Base-by-base conservation (phyloP, 306 rosid species). In the Senna siamea region DNA sequence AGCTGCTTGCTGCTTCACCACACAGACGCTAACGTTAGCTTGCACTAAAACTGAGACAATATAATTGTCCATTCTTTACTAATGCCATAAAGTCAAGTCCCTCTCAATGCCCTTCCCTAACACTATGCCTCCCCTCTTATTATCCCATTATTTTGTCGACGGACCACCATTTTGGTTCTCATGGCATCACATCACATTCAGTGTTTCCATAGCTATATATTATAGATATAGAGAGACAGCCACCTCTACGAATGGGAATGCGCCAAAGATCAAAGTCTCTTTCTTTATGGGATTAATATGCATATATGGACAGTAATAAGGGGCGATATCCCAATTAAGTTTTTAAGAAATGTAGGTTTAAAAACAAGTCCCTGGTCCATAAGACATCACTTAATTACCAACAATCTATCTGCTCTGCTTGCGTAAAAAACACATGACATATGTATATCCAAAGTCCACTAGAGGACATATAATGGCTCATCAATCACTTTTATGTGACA, bases 401-500 rank as follows among this genome's bases (percentile, higher is more conserved):
- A 57, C n/a, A 18, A 15, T 58, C 51, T 6, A 9, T 32, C 37
- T 10, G 6, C 35, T 52, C n/a, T n/a, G 7, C 51, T 53, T 28
- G 40, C 37, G 52, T 70, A 11, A 47, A 34, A 34, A 37, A 37
- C 6, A 37, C 1, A 37, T 7, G 7, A 69, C 9, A 18, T 2
- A 67, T 4, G 6, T 48, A 48, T 17, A 9, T 2, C 12, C 12
- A 23, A 11, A 13, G 17, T 62, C 43, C 20, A 22, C 70, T 34
- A 2, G 26, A 58, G 28, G 68, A 14, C 52, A 19, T 62, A 13
- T 9, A 50, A 30, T 19, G n/a, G 4, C 30, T 53, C 37, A 8
- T 64, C 62, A 34, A 35, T 65, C 78, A 58, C 69, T 84, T 73
- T 60, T 63, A 14, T 19, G 60, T 67, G 58, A 66, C 73, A 66